Percentiles rank a stretch among this genome's conserved stretches.
phyloP scores from a whole-genome alignment of 2,329 filamentous ascomycete species.

The Xylariaceae sp. region DNA sequence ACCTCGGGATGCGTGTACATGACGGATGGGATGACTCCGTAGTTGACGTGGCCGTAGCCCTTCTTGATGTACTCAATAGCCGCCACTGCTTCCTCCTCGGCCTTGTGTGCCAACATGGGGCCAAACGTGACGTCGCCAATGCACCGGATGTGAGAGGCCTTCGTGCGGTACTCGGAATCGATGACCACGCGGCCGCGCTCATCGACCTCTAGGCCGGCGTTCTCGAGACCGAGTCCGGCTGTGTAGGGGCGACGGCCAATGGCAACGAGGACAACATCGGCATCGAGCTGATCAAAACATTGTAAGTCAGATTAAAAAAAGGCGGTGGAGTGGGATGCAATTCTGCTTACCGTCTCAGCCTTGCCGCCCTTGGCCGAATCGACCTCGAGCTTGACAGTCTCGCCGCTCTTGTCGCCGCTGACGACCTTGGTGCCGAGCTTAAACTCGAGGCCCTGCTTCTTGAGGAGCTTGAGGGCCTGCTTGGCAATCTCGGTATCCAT shows the following conservation, averaged over 20 bases:
- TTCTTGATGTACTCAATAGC: slow-evolving; percentile 97
- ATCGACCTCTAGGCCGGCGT: slow-evolving; percentile 86
- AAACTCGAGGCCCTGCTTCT: slow-evolving; percentile 97
- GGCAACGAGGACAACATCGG: slow-evolving; percentile 92
- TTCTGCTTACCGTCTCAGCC: slow-evolving; percentile 78
- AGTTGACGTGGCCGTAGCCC: slow-evolving; percentile 98
- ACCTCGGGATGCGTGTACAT: slow-evolving; percentile 99
- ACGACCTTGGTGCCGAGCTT: slow-evolving; percentile 96
- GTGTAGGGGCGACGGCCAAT: slow-evolving; percentile 97
- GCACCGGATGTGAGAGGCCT: slow-evolving; percentile 93
- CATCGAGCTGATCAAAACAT: slow-evolving; percentile 64
- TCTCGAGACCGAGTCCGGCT: slow-evolving; percentile 84
- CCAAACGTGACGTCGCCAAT: slow-evolving; percentile 96
- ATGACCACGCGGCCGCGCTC: slow-evolving; percentile 94
- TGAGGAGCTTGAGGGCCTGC: slow-evolving; percentile 83
- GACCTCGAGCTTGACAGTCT: slow-evolving; percentile 75
- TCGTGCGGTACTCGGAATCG: slow-evolving; percentile 98
- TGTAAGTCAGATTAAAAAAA: background rate
- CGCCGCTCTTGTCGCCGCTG: slow-evolving; percentile 74
- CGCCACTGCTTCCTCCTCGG: slow-evolving; percentile 94
- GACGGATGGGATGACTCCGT: slow-evolving; percentile 92
- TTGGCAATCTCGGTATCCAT: slow-evolving; percentile 97
- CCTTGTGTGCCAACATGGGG: slow-evolving; percentile 99
- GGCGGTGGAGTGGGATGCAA: background rate
- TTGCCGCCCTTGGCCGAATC: slow-evolving; percentile 97